Base-by-base conservation (phyloP, 169 alveolate species). In the Cryptosporidium ubiquitum region DNA sequence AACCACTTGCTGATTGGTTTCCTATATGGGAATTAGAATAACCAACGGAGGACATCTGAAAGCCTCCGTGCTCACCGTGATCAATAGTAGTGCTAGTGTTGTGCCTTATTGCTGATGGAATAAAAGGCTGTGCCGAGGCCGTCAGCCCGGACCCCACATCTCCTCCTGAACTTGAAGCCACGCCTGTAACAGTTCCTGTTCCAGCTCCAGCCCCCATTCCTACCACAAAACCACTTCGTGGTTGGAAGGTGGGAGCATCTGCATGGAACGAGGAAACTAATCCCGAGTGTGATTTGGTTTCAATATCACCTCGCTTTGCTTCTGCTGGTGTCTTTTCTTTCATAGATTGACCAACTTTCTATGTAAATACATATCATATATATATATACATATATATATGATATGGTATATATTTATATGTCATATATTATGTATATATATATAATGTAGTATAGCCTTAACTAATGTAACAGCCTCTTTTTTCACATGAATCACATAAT, bases 211-310 rank as follows among this genome's bases (percentile, higher is more conserved):
- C 35, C n/a, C 66, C 66, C 66, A 55, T 18, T 37, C 69, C 61
- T 23, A 79, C 47, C 40, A 73, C 20, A 26, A 79, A 31, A 2
- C 66, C 66, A 66, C 61, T 58, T 61, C 89, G 68, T 18, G 89
- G 89, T 51, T 79, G 73, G 52, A 79, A 79, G 14, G 79, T 79
- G 51, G 89, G 89, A 61, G 89, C 89, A 61, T 79, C 89, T 23
- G 89, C 89, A 64, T 79, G 89, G 64, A 79, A 79, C 29, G 89
- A 79, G 33, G 89, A 79, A 39, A 64, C 73, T 12, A 42, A 33
- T 16, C 44, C 69, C 20, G 79, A 35, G 29, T 61, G 75, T 58
- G 89, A 29, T 33, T 79, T 79, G 29, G 66, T 51, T 26, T 79
- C 89, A 29, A 44, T 55, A 31, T 79, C 89, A 47, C 51, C 68